A percentile compares a stretch with the other conserved stretches of the same genome.
Evolutionary conservation across 768 basidiomycete genomes (phyloP).

Genomic region (Russula griseocarnosa): DNA sequence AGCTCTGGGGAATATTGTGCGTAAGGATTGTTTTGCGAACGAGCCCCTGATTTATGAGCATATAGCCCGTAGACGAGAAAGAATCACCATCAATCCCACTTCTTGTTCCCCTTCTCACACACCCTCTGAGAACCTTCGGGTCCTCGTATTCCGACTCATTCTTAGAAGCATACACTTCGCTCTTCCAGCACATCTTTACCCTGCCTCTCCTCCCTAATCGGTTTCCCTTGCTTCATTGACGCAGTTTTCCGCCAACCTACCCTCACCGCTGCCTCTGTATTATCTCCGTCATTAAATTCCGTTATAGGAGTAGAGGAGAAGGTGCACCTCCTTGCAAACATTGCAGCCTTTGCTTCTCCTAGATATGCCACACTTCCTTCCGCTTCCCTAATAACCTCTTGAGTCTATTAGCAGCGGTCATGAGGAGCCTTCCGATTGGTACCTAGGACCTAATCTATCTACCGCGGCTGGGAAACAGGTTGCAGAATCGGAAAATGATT

Average conservation of each 20-base stretch:
- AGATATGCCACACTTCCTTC: constrained; percentile 51
- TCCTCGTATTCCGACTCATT: constrained; percentile 12
- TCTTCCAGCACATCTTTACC: constrained; percentile 20
- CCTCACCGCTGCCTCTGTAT: constrained; percentile 43
- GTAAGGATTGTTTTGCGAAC: constrained; percentile 31
- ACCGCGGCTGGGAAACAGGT: constrained; percentile 7
- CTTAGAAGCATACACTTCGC: constrained; percentile 15
- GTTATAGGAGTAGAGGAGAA: constrained; percentile 33
- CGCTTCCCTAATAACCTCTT: constrained; percentile 52
- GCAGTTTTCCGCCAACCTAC: constrained; percentile 60
- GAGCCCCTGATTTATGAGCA: neutral
- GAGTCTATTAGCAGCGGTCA: constrained; percentile 46
- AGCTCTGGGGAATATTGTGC: constrained; percentile 55
- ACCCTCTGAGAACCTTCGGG: constrained; percentile 47
- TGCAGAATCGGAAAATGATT: constrained; percentile 30
- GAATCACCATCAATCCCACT: constrained; percentile 49
- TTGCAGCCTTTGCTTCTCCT: constrained; percentile 59
- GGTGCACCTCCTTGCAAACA: constrained; percentile 69
- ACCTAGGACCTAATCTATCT: constrained; percentile 46
- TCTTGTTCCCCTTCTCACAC: constrained; percentile 55
- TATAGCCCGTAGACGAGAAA: constrained; percentile 56
- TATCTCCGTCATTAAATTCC: constrained; percentile 32
- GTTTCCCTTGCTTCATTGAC: constrained; percentile 60
- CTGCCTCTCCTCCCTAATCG: constrained; percentile 78
- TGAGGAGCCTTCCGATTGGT: constrained; percentile 52